Evolutionary conservation across 2,329 filamentous ascomycete species (phyloP).

Genomic region (Cytospora leucostoma): DNA sequence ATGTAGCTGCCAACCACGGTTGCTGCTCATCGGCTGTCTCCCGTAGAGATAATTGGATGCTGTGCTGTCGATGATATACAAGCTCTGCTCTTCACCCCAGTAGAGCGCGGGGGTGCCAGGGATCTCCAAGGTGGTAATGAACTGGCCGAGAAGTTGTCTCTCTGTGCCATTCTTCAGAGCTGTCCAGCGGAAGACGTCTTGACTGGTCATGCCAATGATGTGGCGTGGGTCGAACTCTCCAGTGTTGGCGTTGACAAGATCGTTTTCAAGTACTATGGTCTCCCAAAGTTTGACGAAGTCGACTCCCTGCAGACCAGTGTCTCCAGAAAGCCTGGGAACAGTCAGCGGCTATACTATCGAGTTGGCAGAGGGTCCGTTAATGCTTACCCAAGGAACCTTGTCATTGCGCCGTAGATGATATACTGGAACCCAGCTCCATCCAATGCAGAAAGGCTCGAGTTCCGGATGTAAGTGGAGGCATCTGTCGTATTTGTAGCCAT

Average conservation of each 20-base stretch:
- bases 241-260: conserved; percentile 58
- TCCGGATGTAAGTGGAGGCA: conserved; percentile 52
- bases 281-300: conserved; percentile 57
- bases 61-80: conserved; percentile 63
- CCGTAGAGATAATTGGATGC: conserved; percentile 61
- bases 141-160: conserved; percentile 57
- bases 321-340: conserved; percentile 34
- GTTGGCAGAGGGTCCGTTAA: conserved; percentile 44
- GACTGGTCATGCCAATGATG: conserved; percentile 63
- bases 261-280: conserved; percentile 56
- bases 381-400: conserved; percentile 61
- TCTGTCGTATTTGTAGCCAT: conserved; percentile 46
- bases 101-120: conserved; percentile 61
- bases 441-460: conserved; percentile 52
- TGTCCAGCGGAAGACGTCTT: conserved; percentile 67
- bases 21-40: conserved; percentile 61
- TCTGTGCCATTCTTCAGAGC: conserved; percentile 57
- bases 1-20: conserved; percentile 63
- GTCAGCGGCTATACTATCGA: conserved; percentile 41
- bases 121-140: conserved; percentile 59
- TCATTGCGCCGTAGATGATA: conserved; percentile 60
- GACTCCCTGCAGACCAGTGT: conserved; percentile 14
- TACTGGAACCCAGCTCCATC: conserved; percentile 66
- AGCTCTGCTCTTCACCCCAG: conserved; percentile 65
- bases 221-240: conserved; percentile 63